Evolutionary conservation across 176 grass and related monocot species (phyloP).

Genomic region (Lolium rigidum): DNA sequence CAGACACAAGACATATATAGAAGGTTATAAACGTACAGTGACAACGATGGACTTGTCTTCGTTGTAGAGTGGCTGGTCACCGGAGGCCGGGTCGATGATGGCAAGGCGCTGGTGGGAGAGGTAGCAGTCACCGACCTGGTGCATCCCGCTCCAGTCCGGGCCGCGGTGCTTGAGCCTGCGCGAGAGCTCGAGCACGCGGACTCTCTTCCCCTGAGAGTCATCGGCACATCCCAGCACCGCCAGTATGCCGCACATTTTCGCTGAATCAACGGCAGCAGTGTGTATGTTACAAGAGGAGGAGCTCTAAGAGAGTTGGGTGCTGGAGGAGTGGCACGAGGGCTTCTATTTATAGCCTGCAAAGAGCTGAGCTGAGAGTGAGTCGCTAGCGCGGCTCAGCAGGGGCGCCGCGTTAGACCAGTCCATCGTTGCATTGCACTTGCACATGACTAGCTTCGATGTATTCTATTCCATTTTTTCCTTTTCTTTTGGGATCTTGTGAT

Average conservation of each 20-base stretch:
- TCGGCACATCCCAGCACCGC: constrained; percentile 63
- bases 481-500: constrained; percentile 13
- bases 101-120: constrained; percentile 81
- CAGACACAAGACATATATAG: background rate
- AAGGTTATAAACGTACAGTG: constrained; percentile 41
- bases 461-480: background rate
- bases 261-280: background rate
- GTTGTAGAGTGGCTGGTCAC: constrained; percentile 86
- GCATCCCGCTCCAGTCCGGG: constrained; percentile 75
- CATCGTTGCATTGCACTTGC: constrained; percentile 15
- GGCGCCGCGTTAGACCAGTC: constrained; percentile 7
- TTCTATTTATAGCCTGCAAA: constrained; percentile 12
- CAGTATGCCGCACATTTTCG: constrained; percentile 68
- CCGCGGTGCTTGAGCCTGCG: constrained; percentile 79
- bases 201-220: constrained; percentile 48
- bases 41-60: constrained; percentile 70
- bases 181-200: constrained; percentile 72
- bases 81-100: constrained; percentile 80
- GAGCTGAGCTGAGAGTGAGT: constrained; percentile 24
- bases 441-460: background rate
- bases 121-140: constrained; percentile 62
- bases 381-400: background rate
- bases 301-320: background rate
- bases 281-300: constrained; percentile 9
- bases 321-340: background rate